Evolutionary conservation across 164 flowering plant genomes (phyloP).

Genomic region (Aristolochia californica): DNA sequence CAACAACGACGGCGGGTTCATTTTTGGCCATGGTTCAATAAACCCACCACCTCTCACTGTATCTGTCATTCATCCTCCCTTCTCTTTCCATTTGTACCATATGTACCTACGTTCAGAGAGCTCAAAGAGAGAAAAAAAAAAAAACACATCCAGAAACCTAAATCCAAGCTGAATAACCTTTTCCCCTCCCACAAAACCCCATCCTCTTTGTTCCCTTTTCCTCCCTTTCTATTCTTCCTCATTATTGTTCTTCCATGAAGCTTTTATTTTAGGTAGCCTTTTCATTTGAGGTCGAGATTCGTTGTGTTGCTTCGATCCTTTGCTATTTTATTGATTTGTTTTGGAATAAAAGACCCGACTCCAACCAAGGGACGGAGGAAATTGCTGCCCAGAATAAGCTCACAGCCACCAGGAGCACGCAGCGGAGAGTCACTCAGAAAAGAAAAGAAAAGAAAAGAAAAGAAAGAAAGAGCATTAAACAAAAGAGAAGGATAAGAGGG

Average conservation of each 20-base stretch:
- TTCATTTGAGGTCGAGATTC: not conserved
- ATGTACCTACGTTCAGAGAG: constrained; percentile 14
- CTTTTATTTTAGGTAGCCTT: constrained; percentile 1
- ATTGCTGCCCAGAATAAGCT: constrained; percentile 6
- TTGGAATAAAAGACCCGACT: constrained; percentile 26
- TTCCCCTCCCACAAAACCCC: not conserved
- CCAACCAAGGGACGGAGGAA: constrained; percentile 12
- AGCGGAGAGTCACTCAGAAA: not conserved
- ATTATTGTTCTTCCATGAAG: not conserved
- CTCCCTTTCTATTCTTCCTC: not conserved
- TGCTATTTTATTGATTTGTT: constrained; percentile 29
- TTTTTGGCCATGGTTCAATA: constrained; percentile 47
- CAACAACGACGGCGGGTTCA: constrained; percentile 18
- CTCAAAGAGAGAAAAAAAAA: not conserved
- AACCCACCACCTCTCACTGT: no score
- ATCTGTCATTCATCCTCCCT: constrained; percentile 1
- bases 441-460: not conserved
- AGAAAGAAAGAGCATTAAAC: no score
- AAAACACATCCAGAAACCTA: not conserved
- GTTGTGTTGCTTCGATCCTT: constrained; percentile 5
- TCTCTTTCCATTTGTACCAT: constrained; percentile 25
- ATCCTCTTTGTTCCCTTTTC: not conserved
- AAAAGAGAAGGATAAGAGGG: no score
- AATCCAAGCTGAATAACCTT: constrained; percentile 2
- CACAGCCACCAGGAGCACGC: not conserved